phyloP scores from a whole-genome alignment of 108 stramenopile genomes.

The Skeletonema menzelii region DNA sequence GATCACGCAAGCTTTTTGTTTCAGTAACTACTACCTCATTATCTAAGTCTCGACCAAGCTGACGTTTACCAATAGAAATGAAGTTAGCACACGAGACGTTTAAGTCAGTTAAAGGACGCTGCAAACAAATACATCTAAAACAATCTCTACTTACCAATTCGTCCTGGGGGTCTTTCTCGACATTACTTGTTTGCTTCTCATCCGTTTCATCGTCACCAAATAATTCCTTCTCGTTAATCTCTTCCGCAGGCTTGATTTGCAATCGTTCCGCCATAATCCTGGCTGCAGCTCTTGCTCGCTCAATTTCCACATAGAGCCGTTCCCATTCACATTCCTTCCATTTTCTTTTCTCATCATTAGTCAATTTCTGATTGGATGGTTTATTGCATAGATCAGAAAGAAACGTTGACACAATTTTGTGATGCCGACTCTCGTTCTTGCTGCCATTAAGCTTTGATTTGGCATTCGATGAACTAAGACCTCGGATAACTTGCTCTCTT shows the following conservation, averaged over 20 bases:
- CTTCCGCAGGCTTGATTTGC: not conserved
- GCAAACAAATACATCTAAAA: not conserved
- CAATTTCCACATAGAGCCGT: slow-evolving; percentile 32
- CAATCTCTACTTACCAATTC: slow-evolving; percentile 9
- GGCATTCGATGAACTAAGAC: slow-evolving; percentile 5
- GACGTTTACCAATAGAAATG: not conserved
- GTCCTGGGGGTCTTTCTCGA: slow-evolving; percentile 11
- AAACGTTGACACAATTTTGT: slow-evolving; percentile 25
- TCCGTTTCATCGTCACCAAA: not conserved
- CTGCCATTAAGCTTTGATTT: not conserved
- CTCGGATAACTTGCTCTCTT: slow-evolving; percentile 40
- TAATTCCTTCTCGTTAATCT: not conserved
- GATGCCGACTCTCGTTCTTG: slow-evolving; percentile 3
- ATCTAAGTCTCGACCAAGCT: slow-evolving; percentile 35
- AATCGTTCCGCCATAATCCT: slow-evolving; percentile 16
- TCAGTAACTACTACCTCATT: slow-evolving; percentile 28
- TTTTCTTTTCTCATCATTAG: slow-evolving; percentile 28
- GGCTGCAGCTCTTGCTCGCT: slow-evolving; percentile 24
- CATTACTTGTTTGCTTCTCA: not conserved
- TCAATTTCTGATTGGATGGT: slow-evolving; percentile 26
- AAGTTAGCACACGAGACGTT: not conserved
- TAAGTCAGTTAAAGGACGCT: not conserved
- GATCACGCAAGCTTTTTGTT: slow-evolving; percentile 26
- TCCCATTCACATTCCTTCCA: slow-evolving; percentile 56
- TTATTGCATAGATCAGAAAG: slow-evolving; percentile 12